Percentiles rank a stretch among this genome's conserved stretches.
Evolutionary conservation across 2,329 filamentous ascomycete genomes (phyloP).

Genomic region (Fusarium nygamai): DNA sequence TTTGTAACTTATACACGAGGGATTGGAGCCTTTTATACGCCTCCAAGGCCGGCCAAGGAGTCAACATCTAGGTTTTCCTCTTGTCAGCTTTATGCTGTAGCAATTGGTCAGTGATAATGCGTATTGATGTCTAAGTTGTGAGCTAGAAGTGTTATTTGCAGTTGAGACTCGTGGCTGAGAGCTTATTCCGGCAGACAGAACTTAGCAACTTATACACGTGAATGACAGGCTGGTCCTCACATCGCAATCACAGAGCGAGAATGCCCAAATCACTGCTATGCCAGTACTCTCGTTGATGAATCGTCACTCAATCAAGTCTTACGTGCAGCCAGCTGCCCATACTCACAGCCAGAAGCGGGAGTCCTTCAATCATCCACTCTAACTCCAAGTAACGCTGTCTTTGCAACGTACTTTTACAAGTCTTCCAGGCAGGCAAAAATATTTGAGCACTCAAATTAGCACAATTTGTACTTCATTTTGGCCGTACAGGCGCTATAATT

Average conservation of each 20-base stretch:
- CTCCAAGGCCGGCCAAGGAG: no score
- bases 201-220: neutral
- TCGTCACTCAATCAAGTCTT: fast-evolving
- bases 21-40: no score
- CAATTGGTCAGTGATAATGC: no score
- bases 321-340: fast-evolving
- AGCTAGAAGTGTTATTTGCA: no score
- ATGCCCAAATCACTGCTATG: neutral
- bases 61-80: no score
- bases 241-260: neutral
- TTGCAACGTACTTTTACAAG: no score
- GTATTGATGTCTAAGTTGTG: no score
- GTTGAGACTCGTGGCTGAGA: no score
- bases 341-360: neutral
- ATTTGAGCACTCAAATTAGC: neutral
- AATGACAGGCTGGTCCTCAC: no score
- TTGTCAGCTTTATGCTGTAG: no score
- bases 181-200: no score
- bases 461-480: neutral
- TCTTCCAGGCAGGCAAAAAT: neutral
- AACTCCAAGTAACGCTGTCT: no score
- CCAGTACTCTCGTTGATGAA: fast-evolving
- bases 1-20: neutral
- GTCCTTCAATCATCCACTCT: neutral
- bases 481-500: neutral